Evolutionary conservation across 352 stramenopile genomes (phyloP), one percentile per base, ranked within the genome.

Genomic region (Globisporangium echinulatum): DNA sequence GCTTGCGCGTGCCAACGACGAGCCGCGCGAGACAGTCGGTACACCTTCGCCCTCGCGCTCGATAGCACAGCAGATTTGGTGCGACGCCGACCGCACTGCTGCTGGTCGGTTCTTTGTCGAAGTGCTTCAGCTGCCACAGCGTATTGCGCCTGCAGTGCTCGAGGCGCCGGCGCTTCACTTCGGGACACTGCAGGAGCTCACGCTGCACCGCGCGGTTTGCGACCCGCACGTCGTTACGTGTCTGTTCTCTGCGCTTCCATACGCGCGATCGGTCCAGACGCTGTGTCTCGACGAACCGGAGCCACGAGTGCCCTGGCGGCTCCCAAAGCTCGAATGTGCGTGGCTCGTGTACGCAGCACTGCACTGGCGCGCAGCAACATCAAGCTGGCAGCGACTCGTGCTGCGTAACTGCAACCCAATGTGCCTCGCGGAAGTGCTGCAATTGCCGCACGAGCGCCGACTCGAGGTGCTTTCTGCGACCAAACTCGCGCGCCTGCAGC

Each of bases 341-440:
- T 62, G 56, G 56, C 56, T 62, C 33, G 38, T 25, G 25, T 62
- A 62, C 5, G 49, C 56, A 25, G 25, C 50, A n/a, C 44, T 62
- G 48, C 56, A 62, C 7, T 49, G 48, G 14, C 13, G 19, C 38
- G 38, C 56, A 13, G 52, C 17, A 10, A 14, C 19, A 6, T 55
- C 56, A 7, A 61, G 56, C 7, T 61, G 49, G 56, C 43, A 39
- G 39, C 43, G 7, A 14, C 56, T 61, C 7, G 56, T 55, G 7
- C 47, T 61, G 48, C 48, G 48, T 25, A 61, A 61, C 56, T 54
- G 46, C 47, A 47, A 61, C 36, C 50, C 50, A 36, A 25, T 39
- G 11, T 37, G 52, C 15, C 38, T 61, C 17, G 48, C 17, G 9
- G 56, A 61, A 14, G 48, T 49, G 13, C 36, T 55, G 7, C 7